Percentiles rank a stretch among this genome's conserved stretches.
Evolutionary conservation across 768 basidiomycete genomes (phyloP).

Genomic region (Tylopilus cervinicoccineus): DNA sequence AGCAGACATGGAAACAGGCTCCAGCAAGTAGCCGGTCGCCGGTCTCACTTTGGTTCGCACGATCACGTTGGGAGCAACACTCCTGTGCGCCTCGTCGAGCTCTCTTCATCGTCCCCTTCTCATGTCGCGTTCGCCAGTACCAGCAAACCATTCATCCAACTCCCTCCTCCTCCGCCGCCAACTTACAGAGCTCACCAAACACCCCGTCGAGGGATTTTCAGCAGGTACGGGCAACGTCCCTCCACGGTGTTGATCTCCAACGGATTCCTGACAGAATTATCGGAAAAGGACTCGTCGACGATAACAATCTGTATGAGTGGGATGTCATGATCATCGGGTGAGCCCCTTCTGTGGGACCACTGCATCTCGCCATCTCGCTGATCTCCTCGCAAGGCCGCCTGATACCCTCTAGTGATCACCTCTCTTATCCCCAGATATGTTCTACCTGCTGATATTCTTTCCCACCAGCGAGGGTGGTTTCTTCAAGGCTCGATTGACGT

Average conservation of each 20-base stretch:
- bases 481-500: constrained; percentile 85
- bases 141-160: constrained; percentile 29
- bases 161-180: constrained; percentile 73
- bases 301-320: constrained; percentile 95
- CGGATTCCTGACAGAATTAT: constrained; percentile 32
- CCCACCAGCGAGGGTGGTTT: constrained; percentile 87
- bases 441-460: constrained; percentile 1
- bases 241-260: constrained; percentile 29
- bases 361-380: constrained; percentile 12
- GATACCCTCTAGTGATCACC: constrained; percentile 86
- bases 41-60: no score
- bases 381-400: constrained; percentile 56
- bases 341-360: constrained; percentile 25
- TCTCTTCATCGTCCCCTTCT: constrained; percentile 4
- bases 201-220: constrained; percentile 94
- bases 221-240: constrained; percentile 56
- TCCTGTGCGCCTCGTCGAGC: background rate
- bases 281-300: constrained; percentile 82
- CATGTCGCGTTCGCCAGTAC: constrained; percentile 28
- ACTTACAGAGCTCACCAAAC: constrained; percentile 83
- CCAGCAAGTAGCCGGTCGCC: no score
- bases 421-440: background rate
- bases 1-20: no score
- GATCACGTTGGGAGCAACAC: constrained; percentile 2
- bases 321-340: constrained; percentile 94